Percentiles rank a stretch among this genome's conserved stretches.
Evolutionary conservation across 208 protist species (phyloP).

Genomic region (Balamuthia mandrillaris): DNA sequence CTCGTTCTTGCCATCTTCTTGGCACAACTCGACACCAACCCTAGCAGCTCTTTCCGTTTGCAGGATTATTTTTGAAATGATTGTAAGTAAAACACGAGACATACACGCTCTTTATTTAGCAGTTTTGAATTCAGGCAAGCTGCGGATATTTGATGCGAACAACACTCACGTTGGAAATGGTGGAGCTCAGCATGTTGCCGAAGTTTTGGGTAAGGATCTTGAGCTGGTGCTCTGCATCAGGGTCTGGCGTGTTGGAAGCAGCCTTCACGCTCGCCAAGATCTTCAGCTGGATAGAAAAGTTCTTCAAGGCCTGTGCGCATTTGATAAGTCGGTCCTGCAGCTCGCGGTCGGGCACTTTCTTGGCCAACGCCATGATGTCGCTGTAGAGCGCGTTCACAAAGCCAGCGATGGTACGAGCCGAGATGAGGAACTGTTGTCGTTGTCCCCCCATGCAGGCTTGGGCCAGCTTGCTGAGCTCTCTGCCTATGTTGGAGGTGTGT

Average conservation of each 20-base stretch:
- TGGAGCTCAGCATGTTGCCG: conserved; percentile 28
- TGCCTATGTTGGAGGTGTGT: conserved; percentile 30
- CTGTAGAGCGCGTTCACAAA: not conserved
- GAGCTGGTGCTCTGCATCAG: conserved; percentile 54
- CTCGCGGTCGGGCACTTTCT: conserved; percentile 56
- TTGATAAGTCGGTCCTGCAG: conserved; percentile 55
- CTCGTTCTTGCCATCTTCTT: conserved; percentile 2
- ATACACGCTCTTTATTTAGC: no score
- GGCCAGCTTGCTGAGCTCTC: conserved; percentile 23
- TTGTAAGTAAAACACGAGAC: no score
- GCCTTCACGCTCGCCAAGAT: conserved; percentile 63
- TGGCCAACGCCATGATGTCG: conserved; percentile 49
- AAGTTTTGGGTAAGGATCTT: conserved; percentile 39
- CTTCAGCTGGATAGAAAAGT: conserved; percentile 62
- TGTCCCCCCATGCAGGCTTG: conserved; percentile 32
- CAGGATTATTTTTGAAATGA: no score
- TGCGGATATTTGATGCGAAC: conserved; percentile 21
- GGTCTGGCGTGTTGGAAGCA: conserved; percentile 47
- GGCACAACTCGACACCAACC: no score
- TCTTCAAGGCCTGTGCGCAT: conserved; percentile 50
- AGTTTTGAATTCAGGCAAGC: no score
- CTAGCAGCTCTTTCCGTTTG: no score
- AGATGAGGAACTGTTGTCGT: conserved; percentile 42
- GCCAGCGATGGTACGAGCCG: conserved; percentile 6
- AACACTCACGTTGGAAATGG: conserved; percentile 18